A percentile compares a stretch with the other conserved stretches of the same genome.
phyloP scores from a whole-genome alignment of 768 basidiomycete species.

The Tricholoma sp. region DNA sequence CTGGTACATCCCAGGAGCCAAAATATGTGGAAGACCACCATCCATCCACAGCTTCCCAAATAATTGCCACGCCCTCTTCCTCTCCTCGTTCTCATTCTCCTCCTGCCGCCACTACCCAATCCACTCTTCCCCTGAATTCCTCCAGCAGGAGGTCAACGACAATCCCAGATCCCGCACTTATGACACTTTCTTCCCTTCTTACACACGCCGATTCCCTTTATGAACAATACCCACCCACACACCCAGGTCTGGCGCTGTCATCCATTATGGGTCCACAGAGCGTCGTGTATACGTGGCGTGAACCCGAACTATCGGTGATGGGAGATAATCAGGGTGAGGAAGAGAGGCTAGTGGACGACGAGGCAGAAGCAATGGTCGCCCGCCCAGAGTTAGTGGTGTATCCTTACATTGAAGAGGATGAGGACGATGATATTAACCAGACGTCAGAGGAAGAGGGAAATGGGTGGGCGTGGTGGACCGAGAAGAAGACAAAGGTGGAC shows the following conservation, averaged over 20 bases:
- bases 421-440: slow-evolving; percentile 11
- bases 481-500: slow-evolving; percentile 9
- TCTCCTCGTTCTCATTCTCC: not conserved
- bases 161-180: not conserved
- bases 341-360: slow-evolving; percentile 39
- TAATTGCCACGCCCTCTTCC: not conserved
- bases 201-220: slow-evolving; percentile 54
- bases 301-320: slow-evolving; percentile 25
- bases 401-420: slow-evolving; percentile 35
- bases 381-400: slow-evolving; percentile 54
- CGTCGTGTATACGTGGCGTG: slow-evolving; percentile 70
- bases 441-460: slow-evolving; percentile 15
- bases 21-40: not conserved
- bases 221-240: slow-evolving; percentile 51
- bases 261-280: slow-evolving; percentile 77
- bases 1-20: not conserved
- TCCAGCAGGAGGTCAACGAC: not conserved
- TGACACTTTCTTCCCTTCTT: slow-evolving; percentile 46
- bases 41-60: not conserved
- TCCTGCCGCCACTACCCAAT: not conserved
- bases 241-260: slow-evolving; percentile 46
- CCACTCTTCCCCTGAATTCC: not conserved
- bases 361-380: slow-evolving; percentile 56
- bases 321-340: not conserved
- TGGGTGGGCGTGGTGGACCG: slow-evolving; percentile 1